These are phyloP conservation scores for Penicillium sp. DNA, from an alignment of 2,329 filamentous ascomycete genomes.

Conservation along the genomic window DNA sequence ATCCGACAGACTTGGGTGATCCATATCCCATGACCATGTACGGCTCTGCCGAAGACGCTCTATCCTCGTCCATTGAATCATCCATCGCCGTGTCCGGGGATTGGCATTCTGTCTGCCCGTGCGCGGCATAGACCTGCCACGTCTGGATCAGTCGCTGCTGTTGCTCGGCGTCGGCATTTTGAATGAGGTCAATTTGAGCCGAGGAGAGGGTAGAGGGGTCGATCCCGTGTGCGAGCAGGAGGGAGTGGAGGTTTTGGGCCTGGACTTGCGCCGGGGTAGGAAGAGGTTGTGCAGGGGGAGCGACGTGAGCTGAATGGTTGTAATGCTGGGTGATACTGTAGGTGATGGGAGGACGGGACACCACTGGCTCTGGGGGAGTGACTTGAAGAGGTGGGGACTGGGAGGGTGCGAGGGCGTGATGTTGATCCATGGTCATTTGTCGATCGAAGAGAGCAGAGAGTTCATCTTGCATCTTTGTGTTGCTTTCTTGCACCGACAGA, in stretches of 20 bases:
- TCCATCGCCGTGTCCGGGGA: slow-evolving; percentile 42
- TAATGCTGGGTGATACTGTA: slow-evolving; percentile 81
- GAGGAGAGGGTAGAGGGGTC: slow-evolving; percentile 63
- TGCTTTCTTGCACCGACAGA: slow-evolving; percentile 38
- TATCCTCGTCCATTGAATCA: slow-evolving; percentile 14
- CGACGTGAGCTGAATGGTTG: slow-evolving; percentile 68
- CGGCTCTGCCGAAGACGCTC: slow-evolving; percentile 53
- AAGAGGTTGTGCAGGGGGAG: neutral
- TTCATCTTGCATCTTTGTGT: slow-evolving; percentile 69
- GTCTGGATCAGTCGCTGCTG: slow-evolving; percentile 71
- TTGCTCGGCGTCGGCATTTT: slow-evolving; percentile 65
- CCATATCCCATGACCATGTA: slow-evolving; percentile 84
- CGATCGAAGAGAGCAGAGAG: slow-evolving; percentile 72
- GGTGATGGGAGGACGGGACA: slow-evolving; percentile 48
- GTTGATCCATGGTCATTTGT: slow-evolving; percentile 58
- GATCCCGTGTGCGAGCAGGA: slow-evolving; percentile 62
- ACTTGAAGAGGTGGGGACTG: slow-evolving; percentile 4
- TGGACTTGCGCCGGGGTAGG: slow-evolving; percentile 19
- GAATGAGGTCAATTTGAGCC: slow-evolving; percentile 73
- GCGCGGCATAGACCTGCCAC: slow-evolving; percentile 65
- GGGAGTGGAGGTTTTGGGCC: slow-evolving; percentile 44
- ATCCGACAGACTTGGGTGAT: slow-evolving; percentile 55
- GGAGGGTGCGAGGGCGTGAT: slow-evolving; percentile 24
- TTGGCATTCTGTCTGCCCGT: slow-evolving; percentile 25
- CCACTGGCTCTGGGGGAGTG: slow-evolving; percentile 24